Evolutionary conservation across 2,329 filamentous ascomycete genomes (phyloP), one percentile per base, ranked within the genome.

Genomic region (Davidsoniella eucalypti): DNA sequence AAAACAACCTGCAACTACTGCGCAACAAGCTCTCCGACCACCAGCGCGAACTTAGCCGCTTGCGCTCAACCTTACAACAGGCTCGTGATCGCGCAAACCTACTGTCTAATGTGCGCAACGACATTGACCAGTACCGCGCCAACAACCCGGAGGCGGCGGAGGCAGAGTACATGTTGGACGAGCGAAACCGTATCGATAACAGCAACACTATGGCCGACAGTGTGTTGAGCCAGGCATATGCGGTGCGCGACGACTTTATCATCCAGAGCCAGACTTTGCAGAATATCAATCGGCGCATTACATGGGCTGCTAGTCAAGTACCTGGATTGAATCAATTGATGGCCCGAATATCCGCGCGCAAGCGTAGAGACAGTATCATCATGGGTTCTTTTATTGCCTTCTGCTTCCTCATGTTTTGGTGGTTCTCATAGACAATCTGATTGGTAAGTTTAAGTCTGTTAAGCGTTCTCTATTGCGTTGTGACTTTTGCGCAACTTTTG

Each of bases 141-240:
- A 78, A 77, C 51, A 92, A 94, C 62, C 85, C 86, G 7, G 84
- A 78, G 57, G 79, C 80, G 2, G 84, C 82, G 50, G 92, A 96
- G 67, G 87, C 87, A 44, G 90, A 98, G 54, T 98, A 96, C 69
- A 95, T 98, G 88, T 75, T 98, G 25, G 83, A 85, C 58, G 92
- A 98, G 72, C 76, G 92, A 47, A 70, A 72, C 55, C 77, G 84
- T 56, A 78, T 98, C 61, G 92, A 98, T 61, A 82, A 87, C 62
- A 93, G 85, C 60, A 84, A 96, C 65, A 83, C 78, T 57, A 80
- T 94, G 71, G 82, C 87, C 44, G 92, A 98, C 64, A 84, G 78
- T 55, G 87, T 98, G 33, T 72, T 98, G 53, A 88, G 83, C 61
- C 92, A 96, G 69, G 92, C 92, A 6, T 98, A 98, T 67, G 88